Evolutionary conservation across 352 stramenopile species (phyloP).

Genomic region (Globisporangium nagaii): DNA sequence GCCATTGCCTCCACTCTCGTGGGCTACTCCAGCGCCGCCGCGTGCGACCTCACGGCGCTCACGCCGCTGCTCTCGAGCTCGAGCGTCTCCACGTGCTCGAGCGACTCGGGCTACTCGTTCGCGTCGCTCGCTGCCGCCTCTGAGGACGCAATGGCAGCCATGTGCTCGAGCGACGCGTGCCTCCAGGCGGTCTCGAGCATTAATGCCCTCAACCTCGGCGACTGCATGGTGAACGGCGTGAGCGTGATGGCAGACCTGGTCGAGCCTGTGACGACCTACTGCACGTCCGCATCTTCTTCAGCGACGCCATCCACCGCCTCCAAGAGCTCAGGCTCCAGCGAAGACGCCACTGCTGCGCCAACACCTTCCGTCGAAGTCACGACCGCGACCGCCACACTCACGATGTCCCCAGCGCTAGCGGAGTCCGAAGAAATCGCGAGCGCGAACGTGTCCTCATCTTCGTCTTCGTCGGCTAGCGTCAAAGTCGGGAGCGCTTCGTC

Average conservation of each 20-base stretch:
- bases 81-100: slow-evolving; percentile 22
- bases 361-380: slow-evolving; percentile 5
- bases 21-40: neutral
- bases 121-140: slow-evolving; percentile 19
- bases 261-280: slow-evolving; percentile 23
- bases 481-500: too few relatives aligned
- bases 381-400: neutral
- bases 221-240: slow-evolving; percentile 29
- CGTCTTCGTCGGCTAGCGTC: neutral
- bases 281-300: slow-evolving; percentile 12
- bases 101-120: slow-evolving; percentile 27
- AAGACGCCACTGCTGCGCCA: neutral
- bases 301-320: slow-evolving; percentile 1
- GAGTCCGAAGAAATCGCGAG: slow-evolving; percentile 9
- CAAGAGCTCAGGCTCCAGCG: slow-evolving; percentile 6
- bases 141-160: slow-evolving; percentile 17
- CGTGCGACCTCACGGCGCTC: slow-evolving; percentile 22
- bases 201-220: slow-evolving; percentile 18
- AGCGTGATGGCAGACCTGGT: slow-evolving; percentile 23
- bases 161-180: slow-evolving; percentile 32
- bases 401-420: slow-evolving; percentile 4
- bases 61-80: slow-evolving; percentile 17
- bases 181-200: slow-evolving; percentile 15
- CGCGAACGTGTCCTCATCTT: slow-evolving; percentile 9
- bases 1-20: neutral